Base-by-base conservation (phyloP, 1,139 yeast species). In the Zygoascus meyerae region DNA sequence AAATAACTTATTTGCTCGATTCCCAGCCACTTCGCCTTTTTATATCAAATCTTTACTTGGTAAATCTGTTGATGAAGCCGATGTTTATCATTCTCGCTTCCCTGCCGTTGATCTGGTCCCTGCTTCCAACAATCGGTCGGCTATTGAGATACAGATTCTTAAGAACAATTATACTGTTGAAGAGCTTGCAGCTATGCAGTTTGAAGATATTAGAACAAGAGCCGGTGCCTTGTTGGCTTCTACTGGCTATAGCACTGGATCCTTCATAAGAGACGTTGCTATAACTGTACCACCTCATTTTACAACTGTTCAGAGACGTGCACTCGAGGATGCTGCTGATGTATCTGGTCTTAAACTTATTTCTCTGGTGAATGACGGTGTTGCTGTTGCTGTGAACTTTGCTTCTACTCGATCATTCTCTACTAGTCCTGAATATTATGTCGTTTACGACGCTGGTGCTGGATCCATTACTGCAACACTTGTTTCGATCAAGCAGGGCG, bases 401-500 rank as follows among this genome's bases (percentile, higher is more conserved):
- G 74, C 78, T 15, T 72, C 83, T 36, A 74, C 73, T 34, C 70
- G 76, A 45, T 58, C 63, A 51, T 67, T 69, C 47, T 47, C 57
- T 28, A 73, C 71, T 3, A 64, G 64, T 11, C 69, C 72, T 45
- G 79, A 81, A 56, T 77, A 82, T 59, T 86, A 85, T 59, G 64
- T 89, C 46, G 75, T 94, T 30, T 87, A 82, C 64, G 98, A 92
- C 63, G 78, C 85, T 76, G 99, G 99, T 44, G 94, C 96, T 2
- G 95, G 95, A 1, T 81, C 95, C 0, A 85, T 95, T 0, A 79
- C 82, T 48, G 95, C 96, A 2, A 84, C 97, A 0, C 68, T 92
- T 30, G 80, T 90, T 47, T 80, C 92, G 1, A 71, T 81, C 52
- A 67, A 70, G 34, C 77, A 77, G 30, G 67, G 67, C 8, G 58